Evolutionary conservation across 805 yeast species (phyloP).

Genomic region (Spathaspora passalidarum): DNA sequence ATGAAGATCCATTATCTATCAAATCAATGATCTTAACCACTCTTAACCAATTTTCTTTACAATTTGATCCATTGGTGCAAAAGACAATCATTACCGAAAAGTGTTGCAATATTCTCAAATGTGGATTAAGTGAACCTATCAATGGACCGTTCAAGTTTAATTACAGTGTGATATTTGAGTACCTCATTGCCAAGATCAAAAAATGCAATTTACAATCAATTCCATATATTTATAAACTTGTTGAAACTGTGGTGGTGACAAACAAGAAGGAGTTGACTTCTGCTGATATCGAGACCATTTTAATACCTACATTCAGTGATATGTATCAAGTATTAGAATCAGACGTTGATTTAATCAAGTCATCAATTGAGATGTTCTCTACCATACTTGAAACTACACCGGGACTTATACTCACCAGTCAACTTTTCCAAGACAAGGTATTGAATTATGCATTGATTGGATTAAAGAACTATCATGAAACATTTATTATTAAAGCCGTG

Average conservation of each 20-base stretch:
- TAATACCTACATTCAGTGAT: conserved; percentile 36
- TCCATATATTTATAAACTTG: conserved; percentile 43
- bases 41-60: conserved; percentile 41
- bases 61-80: conserved; percentile 31
- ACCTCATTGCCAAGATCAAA: conserved; percentile 34
- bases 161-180: conserved; percentile 32
- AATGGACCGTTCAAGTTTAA: conserved; percentile 66
- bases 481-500: conserved; percentile 51
- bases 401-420: conserved; percentile 34
- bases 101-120: conserved; percentile 58
- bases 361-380: conserved; percentile 49
- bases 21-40: conserved; percentile 41
- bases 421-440: conserved; percentile 18
- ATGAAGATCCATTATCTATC: conserved; percentile 43
- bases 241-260: conserved; percentile 43
- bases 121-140: conserved; percentile 60
- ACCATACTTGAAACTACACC: conserved; percentile 51
- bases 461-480: conserved; percentile 44
- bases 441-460: conserved; percentile 33
- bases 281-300: conserved; percentile 31
- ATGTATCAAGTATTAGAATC: conserved; percentile 31
- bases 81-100: conserved; percentile 58
- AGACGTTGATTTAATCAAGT: conserved; percentile 62
- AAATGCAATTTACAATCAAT: conserved; percentile 30
- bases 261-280: conserved; percentile 22